Evolutionary conservation across 805 yeast species (phyloP).

Genomic region (Nakazawaea ernobii): DNA sequence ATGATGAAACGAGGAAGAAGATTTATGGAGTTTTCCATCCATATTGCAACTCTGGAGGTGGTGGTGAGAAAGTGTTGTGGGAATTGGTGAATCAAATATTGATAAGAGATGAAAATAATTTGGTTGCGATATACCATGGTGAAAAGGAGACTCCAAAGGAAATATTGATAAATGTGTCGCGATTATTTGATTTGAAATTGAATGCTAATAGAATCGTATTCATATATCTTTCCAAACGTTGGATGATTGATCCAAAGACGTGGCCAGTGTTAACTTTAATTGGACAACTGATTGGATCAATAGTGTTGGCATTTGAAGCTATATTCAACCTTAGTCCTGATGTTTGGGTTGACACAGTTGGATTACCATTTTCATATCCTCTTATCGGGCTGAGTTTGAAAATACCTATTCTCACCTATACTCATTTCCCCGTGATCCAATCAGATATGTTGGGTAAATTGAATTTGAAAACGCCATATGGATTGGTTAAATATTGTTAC

Average conservation of each 20-base stretch:
- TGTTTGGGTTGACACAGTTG: slow-evolving; percentile 91
- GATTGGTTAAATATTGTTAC: slow-evolving; percentile 47
- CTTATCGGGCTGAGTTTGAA: slow-evolving; percentile 48
- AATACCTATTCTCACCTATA: slow-evolving; percentile 79
- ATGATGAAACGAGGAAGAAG: slow-evolving; percentile 33
- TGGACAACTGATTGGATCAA: slow-evolving; percentile 85
- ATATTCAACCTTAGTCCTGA: slow-evolving; percentile 69
- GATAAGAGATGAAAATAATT: slow-evolving; percentile 35
- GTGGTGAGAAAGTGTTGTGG: slow-evolving; percentile 97
- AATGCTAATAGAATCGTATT: slow-evolving; percentile 54
- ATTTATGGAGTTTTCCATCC: slow-evolving; percentile 93
- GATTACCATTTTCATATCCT: slow-evolving; percentile 84
- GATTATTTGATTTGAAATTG: slow-evolving; percentile 47
- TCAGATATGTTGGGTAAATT: slow-evolving; percentile 76
- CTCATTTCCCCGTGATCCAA: slow-evolving; percentile 93
- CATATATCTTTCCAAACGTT: slow-evolving; percentile 49
- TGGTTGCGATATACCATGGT: slow-evolving; percentile 72
- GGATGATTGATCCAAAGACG: slow-evolving; percentile 58
- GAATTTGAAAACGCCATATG: slow-evolving; percentile 22
- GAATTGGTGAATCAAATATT: slow-evolving; percentile 78
- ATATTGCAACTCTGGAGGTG: slow-evolving; percentile 93
- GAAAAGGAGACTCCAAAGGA: slow-evolving; percentile 46
- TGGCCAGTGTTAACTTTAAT: slow-evolving; percentile 80
- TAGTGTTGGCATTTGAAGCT: slow-evolving; percentile 65
- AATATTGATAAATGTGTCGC: slow-evolving; percentile 45